phyloP scores from a whole-genome alignment of 306 rosid species.

The Fagus crenata region DNA sequence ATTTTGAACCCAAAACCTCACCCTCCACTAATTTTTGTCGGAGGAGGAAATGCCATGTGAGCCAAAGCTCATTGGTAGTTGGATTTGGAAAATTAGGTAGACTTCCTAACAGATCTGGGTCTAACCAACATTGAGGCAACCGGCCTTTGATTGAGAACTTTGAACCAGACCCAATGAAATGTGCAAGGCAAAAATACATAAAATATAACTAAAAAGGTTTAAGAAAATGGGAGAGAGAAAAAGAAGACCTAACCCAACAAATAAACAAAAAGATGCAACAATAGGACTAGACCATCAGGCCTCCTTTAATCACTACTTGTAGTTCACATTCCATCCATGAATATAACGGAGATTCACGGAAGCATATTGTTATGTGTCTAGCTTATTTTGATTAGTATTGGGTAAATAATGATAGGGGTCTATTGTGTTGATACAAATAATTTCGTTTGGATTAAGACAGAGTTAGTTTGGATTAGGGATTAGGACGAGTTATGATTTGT shows the following conservation, averaged over 20 bases:
- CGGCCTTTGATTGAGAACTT: background rate
- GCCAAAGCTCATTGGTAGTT: background rate
- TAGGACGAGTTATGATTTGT: no score
- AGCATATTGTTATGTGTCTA: background rate
- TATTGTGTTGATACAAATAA: no score
- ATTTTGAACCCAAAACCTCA: no score
- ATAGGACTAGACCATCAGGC: constrained; percentile 6
- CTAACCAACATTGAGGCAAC: background rate
- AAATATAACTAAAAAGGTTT: no score
- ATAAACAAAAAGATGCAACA: background rate
- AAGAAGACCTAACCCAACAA: background rate
- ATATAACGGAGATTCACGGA: background rate
- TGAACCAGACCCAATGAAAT: background rate
- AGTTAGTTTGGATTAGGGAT: no score
- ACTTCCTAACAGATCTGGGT: background rate
- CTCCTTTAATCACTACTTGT: constrained; percentile 6
- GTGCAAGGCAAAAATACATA: background rate
- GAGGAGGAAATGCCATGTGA: no score
- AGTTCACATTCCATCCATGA: background rate
- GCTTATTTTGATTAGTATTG: no score
- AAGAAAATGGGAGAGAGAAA: background rate
- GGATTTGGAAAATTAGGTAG: constrained; percentile 4
- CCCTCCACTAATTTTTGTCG: no score
- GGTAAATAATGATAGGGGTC: no score
- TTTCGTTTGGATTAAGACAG: no score